Percentiles rank a stretch among this genome's conserved stretches.
Conservation (phyloP, 2,329 filamentous ascomycete genomes). For the Diaporthe vaccinii region DNA sequence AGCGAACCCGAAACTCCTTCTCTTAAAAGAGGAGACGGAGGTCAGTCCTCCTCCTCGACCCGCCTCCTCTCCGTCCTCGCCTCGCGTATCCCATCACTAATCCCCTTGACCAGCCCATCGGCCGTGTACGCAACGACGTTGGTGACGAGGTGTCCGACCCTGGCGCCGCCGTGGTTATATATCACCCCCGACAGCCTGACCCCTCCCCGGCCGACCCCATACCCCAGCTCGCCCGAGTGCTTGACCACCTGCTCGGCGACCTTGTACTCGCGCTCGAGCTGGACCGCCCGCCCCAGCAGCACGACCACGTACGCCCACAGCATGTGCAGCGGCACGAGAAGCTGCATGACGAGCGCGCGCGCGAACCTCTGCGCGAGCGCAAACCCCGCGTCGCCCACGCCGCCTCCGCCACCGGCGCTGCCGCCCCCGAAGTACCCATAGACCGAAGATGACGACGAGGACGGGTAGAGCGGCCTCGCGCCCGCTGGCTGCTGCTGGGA, state of each 20-base stretch:
- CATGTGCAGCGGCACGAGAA: constrained; percentile 72
- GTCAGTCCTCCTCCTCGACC: constrained; percentile 5
- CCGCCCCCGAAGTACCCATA: background rate
- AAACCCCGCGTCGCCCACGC: constrained; percentile 23
- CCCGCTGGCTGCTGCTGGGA: background rate
- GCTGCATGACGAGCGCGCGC: constrained; percentile 67
- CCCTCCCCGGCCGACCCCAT: constrained; percentile 65
- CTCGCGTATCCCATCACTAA: constrained; percentile 51
- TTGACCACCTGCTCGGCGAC: constrained; percentile 71
- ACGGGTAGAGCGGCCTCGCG: background rate
- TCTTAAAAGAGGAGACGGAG: background rate
- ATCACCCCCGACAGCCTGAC: constrained; percentile 67
- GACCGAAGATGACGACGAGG: background rate
- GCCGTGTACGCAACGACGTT: constrained; percentile 72
- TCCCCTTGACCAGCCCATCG: constrained; percentile 65
- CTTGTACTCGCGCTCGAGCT: constrained; percentile 76
- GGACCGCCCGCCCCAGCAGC: constrained; percentile 66
- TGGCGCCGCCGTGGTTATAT: constrained; percentile 73
- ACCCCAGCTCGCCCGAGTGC: constrained; percentile 64
- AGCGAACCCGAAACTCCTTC: background rate
- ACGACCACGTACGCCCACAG: constrained; percentile 72
- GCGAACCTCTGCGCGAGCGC: constrained; percentile 71
- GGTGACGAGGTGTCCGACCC: constrained; percentile 70
- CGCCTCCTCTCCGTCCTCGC: constrained; percentile 68
- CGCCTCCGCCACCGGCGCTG: background rate